Evolutionary conservation across 805 yeast genomes (phyloP).

Genomic region (Priceomyces melissophilus): DNA sequence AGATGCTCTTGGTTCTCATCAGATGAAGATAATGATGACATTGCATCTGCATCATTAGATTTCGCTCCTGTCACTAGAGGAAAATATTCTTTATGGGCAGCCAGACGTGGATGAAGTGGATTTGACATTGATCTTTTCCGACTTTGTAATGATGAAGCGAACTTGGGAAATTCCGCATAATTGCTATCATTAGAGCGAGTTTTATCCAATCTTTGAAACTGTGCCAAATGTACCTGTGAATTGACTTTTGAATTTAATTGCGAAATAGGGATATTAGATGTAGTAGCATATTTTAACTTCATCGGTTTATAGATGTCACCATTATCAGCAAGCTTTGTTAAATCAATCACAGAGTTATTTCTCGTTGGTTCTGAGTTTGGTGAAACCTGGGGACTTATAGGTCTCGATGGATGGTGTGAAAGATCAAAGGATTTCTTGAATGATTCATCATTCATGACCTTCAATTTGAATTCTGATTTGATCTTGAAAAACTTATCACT

Average conservation of each 20-base stretch:
- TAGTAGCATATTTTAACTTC: constrained; percentile 34
- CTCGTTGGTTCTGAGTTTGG: constrained; percentile 41
- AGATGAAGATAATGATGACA: background rate
- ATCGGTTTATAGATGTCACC: constrained; percentile 38
- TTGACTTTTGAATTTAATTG: constrained; percentile 37
- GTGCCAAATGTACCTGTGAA: constrained; percentile 34
- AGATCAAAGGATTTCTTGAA: constrained; percentile 31
- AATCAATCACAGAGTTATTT: constrained; percentile 38
- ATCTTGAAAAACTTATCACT: constrained; percentile 23
- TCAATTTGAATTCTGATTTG: constrained; percentile 31
- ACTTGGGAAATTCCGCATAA: constrained; percentile 21
- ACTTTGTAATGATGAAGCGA: constrained; percentile 8
- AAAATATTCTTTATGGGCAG: constrained; percentile 23
- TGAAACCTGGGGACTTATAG: constrained; percentile 40
- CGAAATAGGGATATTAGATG: constrained; percentile 38
- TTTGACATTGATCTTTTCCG: constrained; percentile 24
- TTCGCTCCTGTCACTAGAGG: constrained; percentile 12
- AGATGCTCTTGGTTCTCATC: background rate
- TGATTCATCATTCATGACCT: constrained; percentile 35
- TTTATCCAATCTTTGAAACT: constrained; percentile 13
- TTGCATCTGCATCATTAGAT: background rate
- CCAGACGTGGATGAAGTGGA: constrained; percentile 13
- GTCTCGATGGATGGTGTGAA: constrained; percentile 29
- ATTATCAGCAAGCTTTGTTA: constrained; percentile 30
- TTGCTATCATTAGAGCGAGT: constrained; percentile 21